A percentile compares a stretch with the other conserved stretches of the same genome.
These are phyloP conservation scores for Scheffersomyces segobiensis DNA, from an alignment of 1,139 yeast genomes.

Conservation along the genomic window DNA sequence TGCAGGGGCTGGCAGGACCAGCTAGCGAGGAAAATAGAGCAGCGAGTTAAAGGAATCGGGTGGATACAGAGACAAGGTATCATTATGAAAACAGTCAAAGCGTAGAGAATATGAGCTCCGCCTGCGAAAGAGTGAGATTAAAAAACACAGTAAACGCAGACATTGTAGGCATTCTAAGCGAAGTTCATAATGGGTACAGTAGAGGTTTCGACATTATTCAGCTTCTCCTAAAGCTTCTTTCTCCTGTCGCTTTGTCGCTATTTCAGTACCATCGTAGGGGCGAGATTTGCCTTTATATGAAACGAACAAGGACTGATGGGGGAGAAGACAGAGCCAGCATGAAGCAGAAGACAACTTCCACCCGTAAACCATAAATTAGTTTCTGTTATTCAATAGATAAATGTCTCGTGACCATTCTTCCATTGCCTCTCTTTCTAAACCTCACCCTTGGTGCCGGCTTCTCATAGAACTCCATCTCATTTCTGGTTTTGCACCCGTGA, in stretches of 20 bases:
- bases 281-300: not conserved
- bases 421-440: not conserved
- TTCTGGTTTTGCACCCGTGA: not conserved
- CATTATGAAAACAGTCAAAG: not conserved
- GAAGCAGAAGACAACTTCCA: not conserved
- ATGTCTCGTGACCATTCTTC: not conserved
- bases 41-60: not conserved
- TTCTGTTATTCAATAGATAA: too few species aligned
- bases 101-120: not conserved
- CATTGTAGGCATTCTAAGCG: not conserved
- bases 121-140: not conserved
- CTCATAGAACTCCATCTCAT: not conserved
- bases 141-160: not conserved
- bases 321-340: not conserved
- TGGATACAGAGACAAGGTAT: not conserved
- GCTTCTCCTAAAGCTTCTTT: not conserved
- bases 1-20: too few species aligned
- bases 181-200: too few species aligned
- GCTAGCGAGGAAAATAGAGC: not conserved
- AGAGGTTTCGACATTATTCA: too few species aligned
- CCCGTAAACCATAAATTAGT: not conserved
- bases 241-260: not conserved
- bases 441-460: too few species aligned
- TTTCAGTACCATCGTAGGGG: not conserved
- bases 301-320: not conserved